A percentile compares a stretch with the other conserved stretches of the same genome.
Conservation (phyloP, 2,329 filamentous ascomycete genomes). For the Colletotrichum sojae region DNA sequence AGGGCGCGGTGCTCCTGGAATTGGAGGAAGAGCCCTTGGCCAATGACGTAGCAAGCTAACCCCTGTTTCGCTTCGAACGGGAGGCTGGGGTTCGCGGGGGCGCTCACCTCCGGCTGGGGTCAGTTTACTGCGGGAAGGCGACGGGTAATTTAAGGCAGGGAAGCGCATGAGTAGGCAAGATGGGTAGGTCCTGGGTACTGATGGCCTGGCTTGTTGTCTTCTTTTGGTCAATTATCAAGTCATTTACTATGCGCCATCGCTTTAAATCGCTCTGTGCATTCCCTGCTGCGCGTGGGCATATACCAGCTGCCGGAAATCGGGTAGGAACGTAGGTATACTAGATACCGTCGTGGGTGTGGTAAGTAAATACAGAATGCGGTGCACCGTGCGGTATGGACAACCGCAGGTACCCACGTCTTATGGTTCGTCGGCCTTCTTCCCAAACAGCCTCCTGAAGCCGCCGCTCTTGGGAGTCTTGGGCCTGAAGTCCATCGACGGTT, state of each 20-base stretch:
- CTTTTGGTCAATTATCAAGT: slow-evolving; percentile 15
- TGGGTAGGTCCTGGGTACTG: no score
- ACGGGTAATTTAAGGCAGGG: slow-evolving; percentile 4
- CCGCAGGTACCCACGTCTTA: slow-evolving; percentile 1
- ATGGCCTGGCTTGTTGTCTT: not conserved
- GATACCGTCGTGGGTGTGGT: not conserved
- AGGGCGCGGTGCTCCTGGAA: slow-evolving; percentile 11
- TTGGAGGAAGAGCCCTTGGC: slow-evolving; percentile 10
- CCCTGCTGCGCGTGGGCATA: not conserved
- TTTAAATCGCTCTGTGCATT: slow-evolving; percentile 16
- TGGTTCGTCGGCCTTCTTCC: slow-evolving; percentile 47
- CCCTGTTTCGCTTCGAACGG: slow-evolving; percentile 32
- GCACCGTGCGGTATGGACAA: not conserved
- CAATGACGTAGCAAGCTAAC: slow-evolving; percentile 41
- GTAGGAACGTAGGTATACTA: not conserved
- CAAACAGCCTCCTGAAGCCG: slow-evolving; percentile 57
- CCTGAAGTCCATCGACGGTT: slow-evolving; percentile 44
- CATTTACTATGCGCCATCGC: slow-evolving; percentile 26
- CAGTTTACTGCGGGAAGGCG: slow-evolving; percentile 17
- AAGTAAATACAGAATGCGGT: not conserved
- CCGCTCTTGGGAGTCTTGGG: slow-evolving; percentile 53
- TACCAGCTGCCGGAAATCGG: not conserved
- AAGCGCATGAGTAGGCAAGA: not conserved
- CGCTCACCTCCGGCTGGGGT: slow-evolving; percentile 22
- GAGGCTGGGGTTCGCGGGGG: slow-evolving; percentile 25